Base-by-base conservation (phyloP, 805 yeast species). In the Candida koratica region DNA sequence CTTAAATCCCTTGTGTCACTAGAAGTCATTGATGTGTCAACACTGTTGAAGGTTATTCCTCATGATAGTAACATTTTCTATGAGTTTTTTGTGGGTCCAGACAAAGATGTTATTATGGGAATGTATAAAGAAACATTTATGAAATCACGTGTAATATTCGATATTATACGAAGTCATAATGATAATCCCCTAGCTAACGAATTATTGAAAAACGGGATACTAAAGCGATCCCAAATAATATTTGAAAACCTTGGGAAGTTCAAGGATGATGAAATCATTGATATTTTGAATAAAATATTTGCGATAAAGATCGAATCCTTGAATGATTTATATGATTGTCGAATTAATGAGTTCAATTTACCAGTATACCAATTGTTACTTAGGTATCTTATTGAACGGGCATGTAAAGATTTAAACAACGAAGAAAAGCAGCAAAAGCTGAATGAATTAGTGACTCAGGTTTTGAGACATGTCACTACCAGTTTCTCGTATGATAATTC, bases 321-420 rank as follows among this genome's bases (percentile, higher is more conserved):
- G 6, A 29, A 39, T 3, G 60, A 58, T 20, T 41, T 61, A 9
- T 18, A 17, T 25, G 9, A 5, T 5, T 43, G 34, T 23, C 36
- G 7, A 26, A 34, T 17, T 32, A 36, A 61, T 34, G 71, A 64
- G 36, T 65, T 65, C 41, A 61, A 58, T 32, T 44, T 67, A 16
- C 62, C 67, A 1, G 41, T 58, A 5, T 48, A 44, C 27, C 71
- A 67, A 33, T 37, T 59, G 5, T 36, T 62, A 10, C 35, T 64
- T 8, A 44, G 55, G 15, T 45, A 47, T 0, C 41, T 58, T 1
- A 34, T 55, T 2, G 25, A 38, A 3, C 35, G 43, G 9, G 56
- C 53, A 10, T 40, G 45, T 17, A 26, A 33, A 6, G 32, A 43
- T 2, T 23, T 38, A 11, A 23, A 34, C 3, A 34, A 32, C 3